Evolutionary conservation across 139 green algal species (phyloP).

Genomic region (Nannochloris sp.): DNA sequence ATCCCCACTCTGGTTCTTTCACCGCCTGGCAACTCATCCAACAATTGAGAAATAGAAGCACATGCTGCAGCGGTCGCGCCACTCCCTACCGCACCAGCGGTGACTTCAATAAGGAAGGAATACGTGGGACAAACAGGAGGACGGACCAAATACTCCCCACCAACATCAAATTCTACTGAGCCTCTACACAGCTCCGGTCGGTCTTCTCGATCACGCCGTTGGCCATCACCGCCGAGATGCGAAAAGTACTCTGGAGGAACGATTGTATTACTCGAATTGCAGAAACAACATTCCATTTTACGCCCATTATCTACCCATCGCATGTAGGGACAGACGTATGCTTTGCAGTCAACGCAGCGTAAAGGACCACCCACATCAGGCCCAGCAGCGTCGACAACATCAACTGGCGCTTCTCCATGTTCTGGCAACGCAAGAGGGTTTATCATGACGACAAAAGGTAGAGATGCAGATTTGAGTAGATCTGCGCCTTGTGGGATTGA

Average conservation of each 20-base stretch:
- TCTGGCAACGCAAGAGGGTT: constrained; percentile 72
- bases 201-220: constrained; percentile 49
- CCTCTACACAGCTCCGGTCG: constrained; percentile 65
- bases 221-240: constrained; percentile 58
- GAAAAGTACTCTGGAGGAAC: constrained; percentile 67
- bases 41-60: constrained; percentile 39
- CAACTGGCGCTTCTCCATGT: constrained; percentile 62
- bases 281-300: constrained; percentile 80
- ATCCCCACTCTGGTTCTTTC: constrained; percentile 59
- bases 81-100: constrained; percentile 42
- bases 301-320: constrained; percentile 49
- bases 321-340: constrained; percentile 88
- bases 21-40: constrained; percentile 64
- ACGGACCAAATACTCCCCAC: constrained; percentile 63
- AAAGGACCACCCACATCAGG: constrained; percentile 57
- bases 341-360: constrained; percentile 75
- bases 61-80: constrained; percentile 61
- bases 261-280: constrained; percentile 36
- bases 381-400: constrained; percentile 72
- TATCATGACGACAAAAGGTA: constrained; percentile 80
- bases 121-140: constrained; percentile 66
- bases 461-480: constrained; percentile 56
- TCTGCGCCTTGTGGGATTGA: constrained; percentile 63
- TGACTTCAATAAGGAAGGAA: constrained; percentile 83
- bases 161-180: constrained; percentile 65